Percentiles rank a stretch among this genome's conserved stretches.
Evolutionary conservation across 2,329 filamentous ascomycete species (phyloP).

Genomic region (Cercospora janseana): DNA sequence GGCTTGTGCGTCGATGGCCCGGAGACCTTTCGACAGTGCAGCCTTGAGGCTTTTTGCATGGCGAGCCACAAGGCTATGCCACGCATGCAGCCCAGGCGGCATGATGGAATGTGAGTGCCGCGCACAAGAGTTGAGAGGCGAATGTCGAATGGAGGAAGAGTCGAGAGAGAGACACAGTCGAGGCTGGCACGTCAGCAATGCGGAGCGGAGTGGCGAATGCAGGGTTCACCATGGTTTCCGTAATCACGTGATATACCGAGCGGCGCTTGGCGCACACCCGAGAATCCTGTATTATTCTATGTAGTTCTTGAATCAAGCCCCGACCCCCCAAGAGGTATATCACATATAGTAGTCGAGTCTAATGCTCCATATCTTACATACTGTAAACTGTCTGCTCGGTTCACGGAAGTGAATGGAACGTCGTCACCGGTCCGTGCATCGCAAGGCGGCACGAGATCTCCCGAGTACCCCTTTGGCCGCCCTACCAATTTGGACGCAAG

Average conservation of each 20-base stretch:
- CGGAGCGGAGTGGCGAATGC: conserved; percentile 8
- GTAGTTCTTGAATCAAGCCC: too few relatives aligned
- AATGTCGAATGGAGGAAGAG: background rate
- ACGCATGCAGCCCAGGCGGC: conserved; percentile 39
- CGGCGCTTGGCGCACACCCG: too few relatives aligned
- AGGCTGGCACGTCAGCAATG: background rate
- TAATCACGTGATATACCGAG: background rate
- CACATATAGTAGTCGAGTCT: too few relatives aligned
- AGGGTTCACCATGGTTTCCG: background rate
- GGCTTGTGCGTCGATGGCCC: conserved; percentile 34
- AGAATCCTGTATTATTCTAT: too few relatives aligned
- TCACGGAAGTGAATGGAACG: too few relatives aligned
- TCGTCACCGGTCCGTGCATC: too few relatives aligned
- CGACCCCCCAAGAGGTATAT: too few relatives aligned
- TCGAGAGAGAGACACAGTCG: background rate
- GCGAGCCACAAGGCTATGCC: conserved; percentile 39
- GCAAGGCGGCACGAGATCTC: too few relatives aligned
- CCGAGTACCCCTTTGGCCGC: too few relatives aligned
- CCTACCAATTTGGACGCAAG: too few relatives aligned
- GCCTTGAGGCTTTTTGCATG: conserved; percentile 37
- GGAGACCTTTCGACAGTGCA: conserved; percentile 31
- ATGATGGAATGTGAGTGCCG: conserved; percentile 30
- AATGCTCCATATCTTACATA: too few relatives aligned
- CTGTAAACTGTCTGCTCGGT: too few relatives aligned
- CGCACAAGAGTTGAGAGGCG: conserved; percentile 15